These are phyloP conservation scores for Wallacemonas sp. DNA, from an alignment of 208 protist species.

Conservation along the genomic window DNA sequence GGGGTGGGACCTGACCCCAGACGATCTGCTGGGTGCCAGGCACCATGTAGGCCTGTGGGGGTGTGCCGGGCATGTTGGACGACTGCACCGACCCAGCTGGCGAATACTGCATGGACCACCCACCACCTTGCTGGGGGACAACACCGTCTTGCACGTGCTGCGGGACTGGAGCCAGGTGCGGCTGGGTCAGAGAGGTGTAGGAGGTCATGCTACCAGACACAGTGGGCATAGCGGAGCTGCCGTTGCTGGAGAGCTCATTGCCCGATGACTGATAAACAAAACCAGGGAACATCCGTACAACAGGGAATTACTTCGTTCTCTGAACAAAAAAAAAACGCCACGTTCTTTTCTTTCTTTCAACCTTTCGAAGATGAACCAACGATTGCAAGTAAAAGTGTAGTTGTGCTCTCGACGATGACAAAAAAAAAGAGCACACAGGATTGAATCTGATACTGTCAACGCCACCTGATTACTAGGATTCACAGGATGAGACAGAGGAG, in stretches of 20 bases:
- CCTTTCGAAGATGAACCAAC: too few species aligned
- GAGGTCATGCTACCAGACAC: not conserved
- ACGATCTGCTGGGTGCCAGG: conserved; percentile 7
- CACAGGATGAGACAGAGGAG: too few species aligned
- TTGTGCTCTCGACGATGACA: too few species aligned
- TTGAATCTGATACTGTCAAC: too few species aligned
- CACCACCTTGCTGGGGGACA: not conserved
- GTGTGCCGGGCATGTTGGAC: conserved; percentile 6
- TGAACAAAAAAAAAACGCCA: too few species aligned
- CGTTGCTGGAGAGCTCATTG: not conserved
- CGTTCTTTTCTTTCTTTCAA: too few species aligned
- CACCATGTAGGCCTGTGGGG: conserved; percentile 11
- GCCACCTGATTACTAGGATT: too few species aligned
- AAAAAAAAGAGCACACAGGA: too few species aligned
- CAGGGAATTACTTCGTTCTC: too few species aligned
- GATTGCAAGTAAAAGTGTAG: too few species aligned
- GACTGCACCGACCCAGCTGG: conserved; percentile 10
- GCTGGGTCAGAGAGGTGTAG: not conserved
- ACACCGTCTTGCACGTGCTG: not conserved
- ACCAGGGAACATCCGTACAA: conserved; percentile 4
- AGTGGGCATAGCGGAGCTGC: not conserved
- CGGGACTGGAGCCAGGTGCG: not conserved
- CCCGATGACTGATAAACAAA: not conserved
- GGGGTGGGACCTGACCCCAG: conserved; percentile 3
- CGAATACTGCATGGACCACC: conserved; percentile 8